These are phyloP conservation scores for Solanum hybrid DNA, from an alignment of 305 asterid species.

Conservation along the genomic window DNA sequence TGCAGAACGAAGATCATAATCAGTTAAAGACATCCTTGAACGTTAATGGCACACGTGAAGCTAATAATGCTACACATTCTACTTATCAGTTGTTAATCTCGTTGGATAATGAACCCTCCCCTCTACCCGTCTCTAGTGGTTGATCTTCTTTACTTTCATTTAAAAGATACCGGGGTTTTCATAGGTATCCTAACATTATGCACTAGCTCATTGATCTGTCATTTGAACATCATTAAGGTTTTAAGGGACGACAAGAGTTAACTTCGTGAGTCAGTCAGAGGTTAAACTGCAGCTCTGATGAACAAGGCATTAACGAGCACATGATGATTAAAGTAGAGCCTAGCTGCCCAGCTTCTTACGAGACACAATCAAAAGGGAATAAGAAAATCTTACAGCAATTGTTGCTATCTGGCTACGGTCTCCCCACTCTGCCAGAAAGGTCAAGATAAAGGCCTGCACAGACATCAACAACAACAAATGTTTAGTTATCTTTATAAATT, in stretches of 20 bases:
- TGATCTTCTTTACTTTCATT: neutral
- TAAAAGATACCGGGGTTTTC: neutral
- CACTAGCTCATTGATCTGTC: neutral
- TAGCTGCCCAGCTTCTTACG: neutral
- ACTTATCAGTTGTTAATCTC: neutral
- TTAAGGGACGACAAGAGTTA: neutral
- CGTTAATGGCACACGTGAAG: neutral
- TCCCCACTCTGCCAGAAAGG: slow-evolving; percentile 68
- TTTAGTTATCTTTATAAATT: neutral
- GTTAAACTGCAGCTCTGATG: neutral
- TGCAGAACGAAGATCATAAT: slow-evolving; percentile 15
- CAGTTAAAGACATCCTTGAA: neutral
- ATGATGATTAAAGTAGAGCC: neutral
- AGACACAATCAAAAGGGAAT: neutral
- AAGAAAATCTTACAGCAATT: slow-evolving; percentile 45
- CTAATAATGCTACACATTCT: neutral
- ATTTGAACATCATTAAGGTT: neutral
- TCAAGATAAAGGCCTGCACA: slow-evolving; percentile 60
- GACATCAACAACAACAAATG: neutral
- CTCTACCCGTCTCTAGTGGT: neutral
- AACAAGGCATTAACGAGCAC: neutral
- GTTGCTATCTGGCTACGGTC: slow-evolving; percentile 81
- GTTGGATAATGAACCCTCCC: neutral
- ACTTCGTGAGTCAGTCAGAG: neutral
- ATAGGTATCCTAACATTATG: neutral